Base-by-base conservation (phyloP, 2,329 filamentous ascomycete species). In the Aspergillus sp. region DNA sequence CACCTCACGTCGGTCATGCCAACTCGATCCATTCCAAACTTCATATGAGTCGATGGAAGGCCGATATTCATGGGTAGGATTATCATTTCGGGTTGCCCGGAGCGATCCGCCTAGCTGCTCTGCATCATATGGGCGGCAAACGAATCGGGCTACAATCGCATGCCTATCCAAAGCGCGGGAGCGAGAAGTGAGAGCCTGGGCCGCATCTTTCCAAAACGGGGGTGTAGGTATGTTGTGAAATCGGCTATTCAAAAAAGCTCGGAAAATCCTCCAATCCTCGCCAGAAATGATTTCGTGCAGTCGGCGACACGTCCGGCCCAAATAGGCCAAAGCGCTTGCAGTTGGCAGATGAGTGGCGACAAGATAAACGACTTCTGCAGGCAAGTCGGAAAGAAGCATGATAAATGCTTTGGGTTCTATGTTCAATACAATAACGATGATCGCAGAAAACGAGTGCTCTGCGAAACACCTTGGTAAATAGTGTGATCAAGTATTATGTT, bases 11-110 rank as follows among this genome's bases (percentile, higher is more conserved):
- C 81, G 75, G 48, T 81, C 74, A 47, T 71, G 69, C 79, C 80
- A 83, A 56, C 70, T 71, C 1, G 71, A 70, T 3, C 75, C 76
- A 42, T 73, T 76, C 73, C 77, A 79, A n/a, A 74, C 71, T 62
- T 85, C 83, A 62, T 84, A 84, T 56, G 81, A 83, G 64, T 85
- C 82, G 48, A 86, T 78, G 42, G 78, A 76, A 17, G 85, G 85
- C 22, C 80, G 80, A 62, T 85, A 88, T 3, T 85, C 85, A 66
- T 87, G 63, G 5, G 75, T 76, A 13, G 74, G 75, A 41, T 82
- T 55, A 76, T 86, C 74, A 78, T 76, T 59, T 66, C 76, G 53
- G 70, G 75, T 61, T 66, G 71, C 64, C 42, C 66, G 64, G 36
- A 67, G 62, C 39, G 66, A 58, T n/a, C 72, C 53, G 20, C 53